Evolutionary conservation across 106 monocot species (phyloP).

Genomic region (Chionographis japonica): DNA sequence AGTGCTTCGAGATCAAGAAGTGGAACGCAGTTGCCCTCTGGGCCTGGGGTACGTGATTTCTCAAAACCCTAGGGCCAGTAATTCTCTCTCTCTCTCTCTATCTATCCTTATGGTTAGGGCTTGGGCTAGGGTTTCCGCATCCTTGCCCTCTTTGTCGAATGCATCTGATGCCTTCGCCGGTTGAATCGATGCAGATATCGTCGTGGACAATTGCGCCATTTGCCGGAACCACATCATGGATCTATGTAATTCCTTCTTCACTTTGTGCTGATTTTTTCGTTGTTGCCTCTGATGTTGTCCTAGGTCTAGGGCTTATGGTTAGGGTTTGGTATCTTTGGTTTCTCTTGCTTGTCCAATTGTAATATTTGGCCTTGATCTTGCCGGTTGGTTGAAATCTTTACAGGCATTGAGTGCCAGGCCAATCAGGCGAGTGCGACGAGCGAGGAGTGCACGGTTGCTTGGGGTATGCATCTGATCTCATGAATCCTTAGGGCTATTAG

Average conservation of each 20-base stretch:
- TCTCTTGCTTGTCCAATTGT: background rate
- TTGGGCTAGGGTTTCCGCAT: background rate
- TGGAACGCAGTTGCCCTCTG: conserved; percentile 93
- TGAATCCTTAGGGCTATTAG: no score
- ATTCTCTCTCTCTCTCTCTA: background rate
- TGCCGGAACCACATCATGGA: conserved; percentile 98
- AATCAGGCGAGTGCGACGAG: conserved; percentile 84
- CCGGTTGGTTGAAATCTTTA: background rate
- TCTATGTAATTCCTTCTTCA: conserved; percentile 51
- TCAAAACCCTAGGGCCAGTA: background rate
- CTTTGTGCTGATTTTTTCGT: background rate
- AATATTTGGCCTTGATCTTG: background rate
- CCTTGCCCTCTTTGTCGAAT: background rate
- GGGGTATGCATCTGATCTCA: conserved; percentile 46
- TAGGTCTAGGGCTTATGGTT: conserved; percentile 6
- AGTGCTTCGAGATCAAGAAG: conserved; percentile 94
- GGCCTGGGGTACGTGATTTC: conserved; percentile 65
- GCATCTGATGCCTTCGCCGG: background rate
- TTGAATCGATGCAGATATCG: conserved; percentile 35
- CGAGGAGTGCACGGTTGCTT: conserved; percentile 92
- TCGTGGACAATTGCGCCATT: conserved; percentile 90
- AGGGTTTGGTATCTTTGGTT: no score
- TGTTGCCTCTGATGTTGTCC: background rate
- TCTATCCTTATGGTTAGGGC: background rate
- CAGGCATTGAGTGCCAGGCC: conserved; percentile 90